Percentiles rank a stretch among this genome's conserved stretches.
These are phyloP conservation scores for Ophiocordyceps robertsii DNA, from an alignment of 2,329 filamentous ascomycete species.

Conservation along the genomic window DNA sequence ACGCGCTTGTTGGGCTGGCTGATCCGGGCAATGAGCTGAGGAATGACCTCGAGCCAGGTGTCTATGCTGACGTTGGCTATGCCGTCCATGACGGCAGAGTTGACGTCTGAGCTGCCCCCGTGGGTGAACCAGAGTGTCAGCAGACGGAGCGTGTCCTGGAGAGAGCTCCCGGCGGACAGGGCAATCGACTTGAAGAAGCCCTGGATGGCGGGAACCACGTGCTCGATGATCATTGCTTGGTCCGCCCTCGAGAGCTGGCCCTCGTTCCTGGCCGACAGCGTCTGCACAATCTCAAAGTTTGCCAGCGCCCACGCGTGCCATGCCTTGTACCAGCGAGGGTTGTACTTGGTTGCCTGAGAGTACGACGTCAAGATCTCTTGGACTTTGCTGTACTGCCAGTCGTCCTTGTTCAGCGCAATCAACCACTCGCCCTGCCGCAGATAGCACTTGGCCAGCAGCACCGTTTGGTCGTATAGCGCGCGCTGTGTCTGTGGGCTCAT, in stretches of 20 bases:
- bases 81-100: slow-evolving; percentile 75
- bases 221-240: slow-evolving; percentile 59
- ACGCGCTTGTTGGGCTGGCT: slow-evolving; percentile 89
- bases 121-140: slow-evolving; percentile 95
- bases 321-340: slow-evolving; percentile 94
- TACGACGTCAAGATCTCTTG: slow-evolving; percentile 87
- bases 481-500: slow-evolving; percentile 37
- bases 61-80: slow-evolving; percentile 88
- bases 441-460: slow-evolving; percentile 86
- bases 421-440: slow-evolving; percentile 96
- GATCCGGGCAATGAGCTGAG: slow-evolving; percentile 92
- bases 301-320: slow-evolving; percentile 98
- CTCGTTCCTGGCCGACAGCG: slow-evolving; percentile 54
- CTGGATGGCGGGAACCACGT: slow-evolving; percentile 87
- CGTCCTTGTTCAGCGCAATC: slow-evolving; percentile 67
- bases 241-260: slow-evolving; percentile 32
- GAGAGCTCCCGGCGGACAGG: slow-evolving; percentile 76
- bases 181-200: slow-evolving; percentile 98
- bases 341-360: slow-evolving; percentile 81
- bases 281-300: slow-evolving; percentile 96
- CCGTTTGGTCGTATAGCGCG: slow-evolving; percentile 44
- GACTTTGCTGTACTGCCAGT: slow-evolving; percentile 80
- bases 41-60: slow-evolving; percentile 97
- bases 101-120: slow-evolving; percentile 79
- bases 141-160: slow-evolving; percentile 87